Conservation (phyloP, 2,329 filamentous ascomycete species). For the Paecilomyces variotii region DNA sequence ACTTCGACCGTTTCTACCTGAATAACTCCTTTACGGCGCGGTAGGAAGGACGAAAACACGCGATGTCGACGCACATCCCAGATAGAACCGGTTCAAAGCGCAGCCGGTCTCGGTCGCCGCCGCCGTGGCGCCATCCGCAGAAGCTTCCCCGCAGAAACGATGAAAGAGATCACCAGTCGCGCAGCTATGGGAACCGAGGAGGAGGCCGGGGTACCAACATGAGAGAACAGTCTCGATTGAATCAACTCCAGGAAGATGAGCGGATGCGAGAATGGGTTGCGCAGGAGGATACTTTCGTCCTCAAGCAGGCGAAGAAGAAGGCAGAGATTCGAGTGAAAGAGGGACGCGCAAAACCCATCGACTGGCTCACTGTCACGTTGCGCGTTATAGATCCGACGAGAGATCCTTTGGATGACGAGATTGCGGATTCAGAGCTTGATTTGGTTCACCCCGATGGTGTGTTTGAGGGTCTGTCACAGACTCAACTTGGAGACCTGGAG, state of each 20-base stretch:
- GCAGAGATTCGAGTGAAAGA: slow-evolving; percentile 90
- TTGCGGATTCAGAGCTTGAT: slow-evolving; percentile 66
- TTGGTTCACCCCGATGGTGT: slow-evolving; percentile 74
- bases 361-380: slow-evolving; percentile 86
- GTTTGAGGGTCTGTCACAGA: slow-evolving; percentile 61
- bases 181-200: slow-evolving; percentile 13
- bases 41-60: not conserved
- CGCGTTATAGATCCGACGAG: slow-evolving; percentile 79
- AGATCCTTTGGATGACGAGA: slow-evolving; percentile 73
- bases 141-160: slow-evolving; percentile 28
- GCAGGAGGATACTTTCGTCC: slow-evolving; percentile 89
- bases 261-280: slow-evolving; percentile 78
- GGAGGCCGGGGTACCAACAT: slow-evolving; percentile 18
- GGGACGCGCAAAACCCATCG: slow-evolving; percentile 82
- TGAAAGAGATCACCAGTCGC: slow-evolving; percentile 17
- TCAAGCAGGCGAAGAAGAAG: slow-evolving; percentile 97
- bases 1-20: not conserved
- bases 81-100: slow-evolving; percentile 30
- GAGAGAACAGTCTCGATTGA: slow-evolving; percentile 40
- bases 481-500: slow-evolving; percentile 66
- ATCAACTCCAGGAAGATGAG: slow-evolving; percentile 63
- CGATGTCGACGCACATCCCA: slow-evolving; percentile 26
- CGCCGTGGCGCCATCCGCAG: slow-evolving; percentile 30
- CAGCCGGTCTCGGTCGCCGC: slow-evolving; percentile 35
- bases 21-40: not conserved